Percentiles rank a stretch among this genome's conserved stretches.
Conservation (phyloP, 140 eudicot genomes). For the Anethum foeniculum region DNA sequence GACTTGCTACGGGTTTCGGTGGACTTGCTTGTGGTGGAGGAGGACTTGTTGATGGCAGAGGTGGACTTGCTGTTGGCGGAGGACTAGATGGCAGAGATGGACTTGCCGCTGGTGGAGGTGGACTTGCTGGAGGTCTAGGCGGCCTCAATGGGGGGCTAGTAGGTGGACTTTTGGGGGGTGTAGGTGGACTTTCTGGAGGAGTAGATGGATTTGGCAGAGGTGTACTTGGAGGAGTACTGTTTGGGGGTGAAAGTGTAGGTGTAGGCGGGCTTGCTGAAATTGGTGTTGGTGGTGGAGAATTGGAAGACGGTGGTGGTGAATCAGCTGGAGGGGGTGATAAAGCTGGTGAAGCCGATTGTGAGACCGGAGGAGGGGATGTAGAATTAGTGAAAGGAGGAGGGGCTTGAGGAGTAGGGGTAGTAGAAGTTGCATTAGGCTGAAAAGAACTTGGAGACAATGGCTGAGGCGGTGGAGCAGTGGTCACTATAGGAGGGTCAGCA, state of each 20-base stretch:
- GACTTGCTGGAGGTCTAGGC: constrained; percentile 26
- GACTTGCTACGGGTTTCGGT: constrained; percentile 25
- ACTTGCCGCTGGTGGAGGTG: constrained; percentile 3
- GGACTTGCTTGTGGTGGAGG: constrained; percentile 13
- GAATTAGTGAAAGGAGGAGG: constrained; percentile 6
- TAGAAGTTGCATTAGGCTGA: constrained; percentile 17
- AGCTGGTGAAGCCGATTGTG: not conserved
- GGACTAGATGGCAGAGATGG: constrained; percentile 16
- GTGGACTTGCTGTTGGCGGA: constrained; percentile 17
- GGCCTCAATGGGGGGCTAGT: constrained; percentile 19
- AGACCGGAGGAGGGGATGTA: constrained; percentile 7
- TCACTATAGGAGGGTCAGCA: constrained; percentile 11
- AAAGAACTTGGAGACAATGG: constrained; percentile 8
- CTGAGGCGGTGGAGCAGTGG: constrained; percentile 15
- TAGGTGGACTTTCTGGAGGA: constrained; percentile 16
- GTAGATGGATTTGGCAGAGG: constrained; percentile 20
- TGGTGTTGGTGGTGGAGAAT: constrained; percentile 18
- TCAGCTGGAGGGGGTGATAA: constrained; percentile 17
- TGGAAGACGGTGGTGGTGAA: constrained; percentile 8
- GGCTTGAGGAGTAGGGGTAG: constrained; percentile 13
- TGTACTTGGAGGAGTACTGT: constrained; percentile 20
- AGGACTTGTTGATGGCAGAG: constrained; percentile 21
- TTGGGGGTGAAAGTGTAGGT: constrained; percentile 13
- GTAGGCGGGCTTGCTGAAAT: constrained; percentile 11
- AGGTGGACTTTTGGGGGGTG: constrained; percentile 14